These are phyloP conservation scores for Helminthosporium solani DNA, from an alignment of 2,329 filamentous ascomycete genomes.

Conservation along the genomic window DNA sequence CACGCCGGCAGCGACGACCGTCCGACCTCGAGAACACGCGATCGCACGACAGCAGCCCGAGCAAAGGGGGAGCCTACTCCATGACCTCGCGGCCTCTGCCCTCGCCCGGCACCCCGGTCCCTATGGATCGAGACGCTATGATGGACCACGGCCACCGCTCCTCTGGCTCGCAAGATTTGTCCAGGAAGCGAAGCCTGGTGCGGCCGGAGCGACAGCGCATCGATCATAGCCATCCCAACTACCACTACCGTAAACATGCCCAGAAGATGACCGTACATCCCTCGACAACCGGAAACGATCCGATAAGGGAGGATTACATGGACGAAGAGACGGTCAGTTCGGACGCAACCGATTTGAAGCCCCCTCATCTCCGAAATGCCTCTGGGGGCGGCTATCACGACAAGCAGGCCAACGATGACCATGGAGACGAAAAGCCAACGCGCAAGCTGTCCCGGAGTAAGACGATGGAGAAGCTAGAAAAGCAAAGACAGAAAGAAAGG, in stretches of 20 bases:
- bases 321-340: constrained; percentile 59
- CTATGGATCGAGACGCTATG: constrained; percentile 55
- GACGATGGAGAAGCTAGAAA: constrained; percentile 61
- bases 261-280: constrained; percentile 88
- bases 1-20: constrained; percentile 62
- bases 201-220: constrained; percentile 85
- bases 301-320: constrained; percentile 70
- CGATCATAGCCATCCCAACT: constrained; percentile 86
- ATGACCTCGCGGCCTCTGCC: constrained; percentile 45
- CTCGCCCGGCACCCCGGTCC: constrained; percentile 47
- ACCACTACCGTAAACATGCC: constrained; percentile 92
- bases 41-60: constrained; percentile 38
- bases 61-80: constrained; percentile 41
- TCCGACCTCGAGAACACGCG: constrained; percentile 69
- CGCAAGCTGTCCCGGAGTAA: constrained; percentile 67
- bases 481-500: constrained; percentile 57
- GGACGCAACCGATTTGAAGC: constrained; percentile 61
- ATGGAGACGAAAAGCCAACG: constrained; percentile 37
- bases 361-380: constrained; percentile 38
- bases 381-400: constrained; percentile 43
- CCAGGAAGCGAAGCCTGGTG: constrained; percentile 83
- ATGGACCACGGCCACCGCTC: constrained; percentile 42
- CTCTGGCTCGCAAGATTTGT: constrained; percentile 51
- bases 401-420: constrained; percentile 38
- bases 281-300: constrained; percentile 89